phyloP scores from a whole-genome alignment of 2,329 filamentous ascomycete genomes.

The Hypocreales sp. region DNA sequence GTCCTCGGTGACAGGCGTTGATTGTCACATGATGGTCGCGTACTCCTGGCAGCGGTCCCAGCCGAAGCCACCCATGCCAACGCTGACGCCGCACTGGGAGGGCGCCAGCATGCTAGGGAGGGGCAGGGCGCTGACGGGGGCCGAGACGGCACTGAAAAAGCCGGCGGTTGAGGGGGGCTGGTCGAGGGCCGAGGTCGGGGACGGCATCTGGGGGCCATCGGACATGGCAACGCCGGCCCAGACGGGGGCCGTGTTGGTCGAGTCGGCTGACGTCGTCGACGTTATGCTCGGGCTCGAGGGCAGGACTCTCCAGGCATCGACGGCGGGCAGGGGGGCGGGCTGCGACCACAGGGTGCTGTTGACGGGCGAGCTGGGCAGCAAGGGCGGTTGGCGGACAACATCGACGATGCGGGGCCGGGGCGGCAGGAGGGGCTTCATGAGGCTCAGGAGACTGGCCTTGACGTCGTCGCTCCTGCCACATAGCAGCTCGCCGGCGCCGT shows the following conservation, averaged over 20 bases:
- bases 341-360: slow-evolving; percentile 77
- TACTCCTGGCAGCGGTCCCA: slow-evolving; percentile 83
- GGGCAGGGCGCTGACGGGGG: slow-evolving; percentile 61
- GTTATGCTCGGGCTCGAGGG: slow-evolving; percentile 76
- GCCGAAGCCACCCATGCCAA: slow-evolving; percentile 57
- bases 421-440: slow-evolving; percentile 79
- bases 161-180: slow-evolving; percentile 54
- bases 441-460: slow-evolving; percentile 67
- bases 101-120: slow-evolving; percentile 76
- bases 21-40: slow-evolving; percentile 72
- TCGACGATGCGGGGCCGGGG: slow-evolving; percentile 81
- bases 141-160: slow-evolving; percentile 65
- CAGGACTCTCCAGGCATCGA: slow-evolving; percentile 82
- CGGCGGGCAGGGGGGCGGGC: slow-evolving; percentile 47
- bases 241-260: slow-evolving; percentile 44
- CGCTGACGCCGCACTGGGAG: slow-evolving; percentile 62
- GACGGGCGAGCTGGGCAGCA: slow-evolving; percentile 70
- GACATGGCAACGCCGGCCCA: slow-evolving; percentile 69
- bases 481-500: slow-evolving; percentile 84
- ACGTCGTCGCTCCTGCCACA: slow-evolving; percentile 87
- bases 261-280: slow-evolving; percentile 49
- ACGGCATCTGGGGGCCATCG: slow-evolving; percentile 54
- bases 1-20: too few species aligned
- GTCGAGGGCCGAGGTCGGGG: slow-evolving; percentile 67
- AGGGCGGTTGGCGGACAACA: slow-evolving; percentile 69